Evolutionary conservation across 2,329 filamentous ascomycete species (phyloP).

Genomic region (Botrytis fabae): DNA sequence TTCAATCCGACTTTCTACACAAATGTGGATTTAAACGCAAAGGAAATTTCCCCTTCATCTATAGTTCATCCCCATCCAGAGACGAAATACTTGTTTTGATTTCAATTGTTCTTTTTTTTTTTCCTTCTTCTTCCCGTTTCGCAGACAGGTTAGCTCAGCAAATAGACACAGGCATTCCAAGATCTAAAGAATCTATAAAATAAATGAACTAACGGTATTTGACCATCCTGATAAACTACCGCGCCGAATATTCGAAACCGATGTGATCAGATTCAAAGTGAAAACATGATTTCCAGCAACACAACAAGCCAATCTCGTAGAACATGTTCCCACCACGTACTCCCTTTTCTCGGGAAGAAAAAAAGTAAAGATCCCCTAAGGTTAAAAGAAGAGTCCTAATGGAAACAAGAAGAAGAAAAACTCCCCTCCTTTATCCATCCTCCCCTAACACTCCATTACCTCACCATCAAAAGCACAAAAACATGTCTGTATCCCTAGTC

Average conservation of each 20-base stretch:
- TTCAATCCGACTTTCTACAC: neutral
- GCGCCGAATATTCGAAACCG: neutral
- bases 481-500: no score
- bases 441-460: no score
- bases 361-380: neutral
- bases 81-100: no score
- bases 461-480: no score
- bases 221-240: fast-evolving
- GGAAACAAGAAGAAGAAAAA: neutral
- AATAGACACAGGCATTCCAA: fast-evolving
- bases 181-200: neutral
- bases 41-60: fast-evolving
- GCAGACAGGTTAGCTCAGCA: fast-evolving
- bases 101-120: no score
- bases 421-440: no score
- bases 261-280: neutral
- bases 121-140: neutral
- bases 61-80: no score
- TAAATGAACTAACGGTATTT: fast-evolving
- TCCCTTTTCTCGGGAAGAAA: neutral
- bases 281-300: neutral
- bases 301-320: neutral
- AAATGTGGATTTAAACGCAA: neutral
- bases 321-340: neutral
- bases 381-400: fast-evolving